A percentile compares a stretch with the other conserved stretches of the same genome.
phyloP scores from a whole-genome alignment of 768 basidiomycete species.

The Naganishia vaughanmartiniae region DNA sequence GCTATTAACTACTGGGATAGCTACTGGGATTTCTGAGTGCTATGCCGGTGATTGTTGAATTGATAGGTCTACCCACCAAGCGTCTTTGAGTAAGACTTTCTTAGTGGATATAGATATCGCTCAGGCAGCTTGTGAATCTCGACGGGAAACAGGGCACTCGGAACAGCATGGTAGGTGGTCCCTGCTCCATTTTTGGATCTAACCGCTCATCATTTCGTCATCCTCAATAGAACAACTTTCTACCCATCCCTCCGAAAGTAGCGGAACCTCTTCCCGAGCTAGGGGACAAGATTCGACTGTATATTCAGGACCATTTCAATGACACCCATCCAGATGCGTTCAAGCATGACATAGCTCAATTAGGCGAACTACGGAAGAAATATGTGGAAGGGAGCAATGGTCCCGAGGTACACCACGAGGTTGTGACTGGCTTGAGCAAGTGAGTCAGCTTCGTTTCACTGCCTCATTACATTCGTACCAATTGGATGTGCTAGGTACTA shows the following conservation, averaged over 20 bases:
- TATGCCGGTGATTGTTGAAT: too few species aligned
- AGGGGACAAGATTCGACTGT: conserved; percentile 57
- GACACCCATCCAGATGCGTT: conserved; percentile 82
- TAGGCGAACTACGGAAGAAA: conserved; percentile 67
- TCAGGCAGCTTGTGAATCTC: too few species aligned
- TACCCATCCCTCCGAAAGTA: conserved; percentile 47
- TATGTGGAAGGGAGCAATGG: conserved; percentile 61
- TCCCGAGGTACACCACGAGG: conserved; percentile 55
- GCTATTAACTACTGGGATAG: too few species aligned
- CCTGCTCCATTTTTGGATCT: not conserved
- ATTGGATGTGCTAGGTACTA: conserved; percentile 66
- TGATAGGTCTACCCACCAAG: too few species aligned
- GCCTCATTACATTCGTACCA: not conserved
- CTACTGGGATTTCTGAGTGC: too few species aligned
- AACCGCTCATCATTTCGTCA: not conserved
- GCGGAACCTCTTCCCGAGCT: conserved; percentile 44
- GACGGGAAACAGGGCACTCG: too few species aligned
- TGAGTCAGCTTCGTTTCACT: conserved; percentile 52
- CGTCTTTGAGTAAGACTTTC: too few species aligned
- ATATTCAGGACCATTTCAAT: conserved; percentile 64
- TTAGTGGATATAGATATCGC: too few species aligned
- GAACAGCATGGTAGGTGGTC: not conserved
- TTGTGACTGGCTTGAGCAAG: conserved; percentile 57
- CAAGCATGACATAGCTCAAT: conserved; percentile 68
- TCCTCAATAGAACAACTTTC: conserved; percentile 47